phyloP scores from a whole-genome alignment of 345 rosid genomes.

The Boechera retrofracta region DNA sequence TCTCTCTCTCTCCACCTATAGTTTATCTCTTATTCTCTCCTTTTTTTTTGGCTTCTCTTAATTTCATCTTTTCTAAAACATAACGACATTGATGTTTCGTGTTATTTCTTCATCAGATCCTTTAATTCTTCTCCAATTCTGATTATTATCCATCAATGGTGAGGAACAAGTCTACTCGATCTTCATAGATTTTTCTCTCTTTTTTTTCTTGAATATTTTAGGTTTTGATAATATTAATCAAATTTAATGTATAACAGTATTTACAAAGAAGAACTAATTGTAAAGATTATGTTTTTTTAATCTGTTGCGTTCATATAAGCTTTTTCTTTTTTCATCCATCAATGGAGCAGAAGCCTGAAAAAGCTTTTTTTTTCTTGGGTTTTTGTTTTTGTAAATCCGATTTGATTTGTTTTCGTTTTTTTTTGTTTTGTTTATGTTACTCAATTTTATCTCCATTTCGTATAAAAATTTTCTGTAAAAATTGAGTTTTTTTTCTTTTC shows the following conservation, averaged over 20 bases:
- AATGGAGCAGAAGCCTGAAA: not conserved
- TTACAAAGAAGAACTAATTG: not conserved
- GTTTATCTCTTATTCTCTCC: constrained; percentile 36
- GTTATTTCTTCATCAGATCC: constrained; percentile 40
- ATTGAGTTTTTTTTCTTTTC: not conserved
- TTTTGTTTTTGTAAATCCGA: not conserved
- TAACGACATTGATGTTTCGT: constrained; percentile 48
- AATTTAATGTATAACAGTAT: constrained; percentile 7
- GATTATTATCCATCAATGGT: constrained; percentile 45
- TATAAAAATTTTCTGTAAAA: not conserved
- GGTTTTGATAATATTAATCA: not conserved
- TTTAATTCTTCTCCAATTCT: constrained; percentile 30
- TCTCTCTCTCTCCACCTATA: constrained; percentile 43
- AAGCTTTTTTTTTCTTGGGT: not conserved
- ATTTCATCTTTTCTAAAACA: constrained; percentile 36
- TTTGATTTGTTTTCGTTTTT: constrained; percentile 8
- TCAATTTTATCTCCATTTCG: not conserved
- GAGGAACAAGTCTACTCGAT: constrained; percentile 37
- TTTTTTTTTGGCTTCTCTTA: constrained; percentile 8
- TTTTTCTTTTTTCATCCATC: not conserved
- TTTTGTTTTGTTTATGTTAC: not conserved
- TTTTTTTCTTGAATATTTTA: not conserved
- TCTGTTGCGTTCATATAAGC: not conserved
- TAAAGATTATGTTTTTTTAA: not conserved
- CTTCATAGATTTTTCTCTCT: not conserved